Conservation (phyloP, 768 basidiomycete genomes). For the Serendipita sp. region DNA sequence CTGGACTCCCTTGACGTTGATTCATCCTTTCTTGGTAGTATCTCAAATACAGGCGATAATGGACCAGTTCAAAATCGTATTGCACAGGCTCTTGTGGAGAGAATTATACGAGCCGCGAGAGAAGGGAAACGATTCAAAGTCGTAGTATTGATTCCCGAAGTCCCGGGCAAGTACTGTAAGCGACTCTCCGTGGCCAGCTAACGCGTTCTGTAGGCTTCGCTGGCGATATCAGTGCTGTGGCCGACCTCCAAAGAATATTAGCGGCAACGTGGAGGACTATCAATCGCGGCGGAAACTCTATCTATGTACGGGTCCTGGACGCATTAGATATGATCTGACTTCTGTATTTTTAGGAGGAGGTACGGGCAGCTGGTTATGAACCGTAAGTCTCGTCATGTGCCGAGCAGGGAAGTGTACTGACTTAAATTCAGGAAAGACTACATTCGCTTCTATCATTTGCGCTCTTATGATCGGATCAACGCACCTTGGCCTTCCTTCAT, state of each 20-base stretch:
- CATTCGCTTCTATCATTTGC: constrained; percentile 84
- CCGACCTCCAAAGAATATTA: not conserved
- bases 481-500: constrained; percentile 46
- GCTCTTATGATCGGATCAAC: constrained; percentile 83
- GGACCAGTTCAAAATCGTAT: constrained; percentile 70
- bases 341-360: constrained; percentile 31
- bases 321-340: not conserved
- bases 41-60: constrained; percentile 51
- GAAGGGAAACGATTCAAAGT: constrained; percentile 71
- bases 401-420: not conserved
- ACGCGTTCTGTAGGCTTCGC: constrained; percentile 36
- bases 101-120: constrained; percentile 67
- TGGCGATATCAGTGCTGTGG: not conserved
- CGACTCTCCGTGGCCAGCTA: constrained; percentile 47
- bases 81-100: constrained; percentile 63
- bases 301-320: constrained; percentile 29
- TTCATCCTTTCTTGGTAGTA: constrained; percentile 29
- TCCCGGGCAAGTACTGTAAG: constrained; percentile 44
- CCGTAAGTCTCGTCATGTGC: constrained; percentile 34
- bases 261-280: constrained; percentile 37
- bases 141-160: constrained; percentile 73
- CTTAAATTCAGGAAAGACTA: constrained; percentile 43
- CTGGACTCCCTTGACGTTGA: not conserved
- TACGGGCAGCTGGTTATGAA: constrained; percentile 63
- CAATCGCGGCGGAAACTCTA: constrained; percentile 74